Evolutionary conservation across 2,329 filamentous ascomycete species (phyloP), one percentile per base, ranked within the genome.

Genomic region (Trichophyton verrucosum): DNA sequence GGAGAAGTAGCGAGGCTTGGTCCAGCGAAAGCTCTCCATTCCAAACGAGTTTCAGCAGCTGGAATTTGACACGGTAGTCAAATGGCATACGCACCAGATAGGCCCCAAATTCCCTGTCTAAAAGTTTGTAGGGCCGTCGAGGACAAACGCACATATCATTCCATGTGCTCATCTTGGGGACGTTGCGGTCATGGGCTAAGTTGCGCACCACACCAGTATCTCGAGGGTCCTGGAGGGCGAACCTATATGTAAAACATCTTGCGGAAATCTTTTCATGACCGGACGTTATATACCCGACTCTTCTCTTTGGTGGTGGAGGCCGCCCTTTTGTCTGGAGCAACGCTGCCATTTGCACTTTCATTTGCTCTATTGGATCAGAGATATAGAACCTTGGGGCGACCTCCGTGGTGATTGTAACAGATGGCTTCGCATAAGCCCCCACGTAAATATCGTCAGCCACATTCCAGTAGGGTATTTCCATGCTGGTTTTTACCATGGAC

Each of bases 1-100:
- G 17, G 17, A 36, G 24, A 3, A 53, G 20, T 5, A 56, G 30
- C 2, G 24, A 36, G 0, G 84, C 82, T 1, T 74, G 80, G 0
- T 68, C 65, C 0, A 87, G 86, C 11, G 82, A 75, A 1, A 90
- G 75, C 60, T 81, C 83, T 22, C 81, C 82, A 65, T 87, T 87
- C 66, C 79, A 77, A 0, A 84, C 82, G 3, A 91, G 72, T 15
- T 78, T 80, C 58, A 86, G 80, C 3, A 88, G 73, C 65, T 88
- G 85, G 66, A 84, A 87, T 4, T 82, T 75, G 0, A 85, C 67
- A 0, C 73, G 69, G 64, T 84, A 88, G 3, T 81, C 73, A 61
- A 82, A 65, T 1, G 64, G 70, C 6, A 61, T 38, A 6, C n/a
- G 6, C 20, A 49, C 27, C 40, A 69, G n/a, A 44, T 64, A 65